Evolutionary conservation across 1,284 basidiomycete genomes (phyloP).

Genomic region (Kwoniella shivajii): DNA sequence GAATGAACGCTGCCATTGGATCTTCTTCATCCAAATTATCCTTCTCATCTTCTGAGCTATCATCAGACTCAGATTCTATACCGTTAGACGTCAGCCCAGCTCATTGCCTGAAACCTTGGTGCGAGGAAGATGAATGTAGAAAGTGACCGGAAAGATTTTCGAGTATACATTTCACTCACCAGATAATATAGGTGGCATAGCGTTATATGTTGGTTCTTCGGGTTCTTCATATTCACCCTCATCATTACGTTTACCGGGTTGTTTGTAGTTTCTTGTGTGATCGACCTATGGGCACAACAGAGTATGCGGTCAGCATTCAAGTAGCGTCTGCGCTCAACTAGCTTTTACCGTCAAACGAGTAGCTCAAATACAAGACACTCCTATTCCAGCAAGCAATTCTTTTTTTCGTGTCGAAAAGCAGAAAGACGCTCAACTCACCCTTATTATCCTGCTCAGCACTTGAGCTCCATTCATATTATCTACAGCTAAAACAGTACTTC

Average conservation of each 20-base stretch:
- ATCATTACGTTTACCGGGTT: conserved; percentile 74
- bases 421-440: conserved; percentile 57
- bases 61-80: conserved; percentile 58
- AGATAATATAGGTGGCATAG: conserved; percentile 68
- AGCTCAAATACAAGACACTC: too few species aligned
- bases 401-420: neutral
- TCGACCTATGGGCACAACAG: conserved; percentile 61
- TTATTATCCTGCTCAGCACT: conserved; percentile 79
- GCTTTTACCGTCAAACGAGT: neutral
- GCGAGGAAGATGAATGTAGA: neutral
- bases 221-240: conserved; percentile 87
- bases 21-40: conserved; percentile 89
- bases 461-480: conserved; percentile 97
- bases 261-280: conserved; percentile 92
- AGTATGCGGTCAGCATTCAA: conserved; percentile 2
- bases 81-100: neutral
- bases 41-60: conserved; percentile 67
- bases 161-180: conserved; percentile 57
- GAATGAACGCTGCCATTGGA: conserved; percentile 91
- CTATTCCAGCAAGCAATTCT: too few species aligned
- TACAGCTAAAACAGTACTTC: conserved; percentile 92
- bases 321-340: too few species aligned
- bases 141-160: neutral
- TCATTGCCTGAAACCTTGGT: neutral
- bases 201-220: conserved; percentile 82